Conservation (phyloP, 1,139 yeast genomes). For the Saccharomyces hybrid region DNA sequence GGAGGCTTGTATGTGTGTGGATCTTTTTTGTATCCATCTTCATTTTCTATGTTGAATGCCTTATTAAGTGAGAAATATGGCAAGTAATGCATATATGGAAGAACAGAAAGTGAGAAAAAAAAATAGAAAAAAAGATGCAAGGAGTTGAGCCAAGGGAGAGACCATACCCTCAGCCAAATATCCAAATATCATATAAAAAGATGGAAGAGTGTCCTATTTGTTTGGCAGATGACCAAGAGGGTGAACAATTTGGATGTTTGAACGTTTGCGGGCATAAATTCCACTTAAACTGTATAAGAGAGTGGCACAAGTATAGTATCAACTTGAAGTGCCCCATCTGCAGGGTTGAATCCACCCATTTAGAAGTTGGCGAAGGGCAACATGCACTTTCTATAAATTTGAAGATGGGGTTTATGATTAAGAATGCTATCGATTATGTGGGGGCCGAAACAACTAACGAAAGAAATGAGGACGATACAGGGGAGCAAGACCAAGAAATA, state of each 20-base stretch:
- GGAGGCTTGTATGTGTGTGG: not conserved
- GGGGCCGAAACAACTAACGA: not conserved
- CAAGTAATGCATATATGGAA: not conserved
- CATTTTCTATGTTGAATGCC: not conserved
- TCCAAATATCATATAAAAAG: not conserved
- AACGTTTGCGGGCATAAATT: constrained; percentile 26
- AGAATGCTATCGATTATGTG: constrained; percentile 6
- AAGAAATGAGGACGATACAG: constrained; percentile 1
- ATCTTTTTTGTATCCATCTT: not conserved
- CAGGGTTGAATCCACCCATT: constrained; percentile 14
- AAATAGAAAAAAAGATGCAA: not conserved
- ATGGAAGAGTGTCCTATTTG: constrained; percentile 34
- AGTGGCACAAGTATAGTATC: constrained; percentile 26
- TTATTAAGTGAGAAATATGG: not conserved
- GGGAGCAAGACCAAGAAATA: not conserved
- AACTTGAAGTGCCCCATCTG: constrained; percentile 28
- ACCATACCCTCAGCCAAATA: not conserved
- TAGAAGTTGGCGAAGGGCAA: constrained; percentile 6
- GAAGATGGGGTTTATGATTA: constrained; percentile 13
- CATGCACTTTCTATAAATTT: constrained; percentile 10
- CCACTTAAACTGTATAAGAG: constrained; percentile 26
- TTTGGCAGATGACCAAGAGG: constrained; percentile 21
- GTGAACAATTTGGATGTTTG: constrained; percentile 17
- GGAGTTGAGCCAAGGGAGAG: not conserved
- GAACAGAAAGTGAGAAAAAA: not conserved